Evolutionary conservation across 1,284 basidiomycete genomes (phyloP).

Genomic region (Uromyces viciae-fabae): DNA sequence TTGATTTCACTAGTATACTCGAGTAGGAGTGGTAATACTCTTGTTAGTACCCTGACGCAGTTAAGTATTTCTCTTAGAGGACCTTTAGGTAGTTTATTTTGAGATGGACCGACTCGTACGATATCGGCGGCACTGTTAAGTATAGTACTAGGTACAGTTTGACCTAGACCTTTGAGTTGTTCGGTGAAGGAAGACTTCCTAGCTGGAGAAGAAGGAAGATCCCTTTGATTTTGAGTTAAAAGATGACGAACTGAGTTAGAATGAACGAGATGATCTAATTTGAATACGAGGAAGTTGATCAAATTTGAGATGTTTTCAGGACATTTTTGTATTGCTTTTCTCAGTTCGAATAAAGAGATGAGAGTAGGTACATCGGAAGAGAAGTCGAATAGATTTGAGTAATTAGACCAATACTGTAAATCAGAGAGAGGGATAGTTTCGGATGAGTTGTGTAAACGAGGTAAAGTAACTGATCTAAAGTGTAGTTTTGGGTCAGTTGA

Average conservation of each 20-base stretch:
- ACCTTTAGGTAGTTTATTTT: conserved; percentile 32
- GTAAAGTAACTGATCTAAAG: conserved; percentile 31
- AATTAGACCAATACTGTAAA: conserved; percentile 24
- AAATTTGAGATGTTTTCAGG: conserved; percentile 33
- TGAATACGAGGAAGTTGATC: conserved; percentile 6
- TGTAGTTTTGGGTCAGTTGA: conserved; percentile 31
- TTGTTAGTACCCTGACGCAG: conserved; percentile 41
- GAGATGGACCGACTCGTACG: conserved; percentile 24
- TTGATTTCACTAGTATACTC: conserved; percentile 11
- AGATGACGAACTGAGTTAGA: not conserved
- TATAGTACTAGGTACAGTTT: conserved; percentile 29
- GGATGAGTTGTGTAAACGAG: conserved; percentile 7
- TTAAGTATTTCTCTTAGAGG: conserved; percentile 38
- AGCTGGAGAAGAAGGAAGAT: not conserved
- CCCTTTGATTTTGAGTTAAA: not conserved
- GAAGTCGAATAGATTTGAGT: conserved; percentile 38
- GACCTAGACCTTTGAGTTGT: conserved; percentile 30
- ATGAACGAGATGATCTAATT: conserved; percentile 19
- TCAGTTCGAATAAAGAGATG: conserved; percentile 23
- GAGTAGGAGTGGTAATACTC: conserved; percentile 32
- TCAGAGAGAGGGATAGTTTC: conserved; percentile 5
- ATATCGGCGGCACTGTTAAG: conserved; percentile 28
- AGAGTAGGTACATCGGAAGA: conserved; percentile 37
- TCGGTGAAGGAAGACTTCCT: conserved; percentile 23
- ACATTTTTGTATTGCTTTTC: conserved; percentile 15